Evolutionary conservation across 495 filamentous ascomycete species (phyloP).

Genomic region (Aspergillus cristatus): DNA sequence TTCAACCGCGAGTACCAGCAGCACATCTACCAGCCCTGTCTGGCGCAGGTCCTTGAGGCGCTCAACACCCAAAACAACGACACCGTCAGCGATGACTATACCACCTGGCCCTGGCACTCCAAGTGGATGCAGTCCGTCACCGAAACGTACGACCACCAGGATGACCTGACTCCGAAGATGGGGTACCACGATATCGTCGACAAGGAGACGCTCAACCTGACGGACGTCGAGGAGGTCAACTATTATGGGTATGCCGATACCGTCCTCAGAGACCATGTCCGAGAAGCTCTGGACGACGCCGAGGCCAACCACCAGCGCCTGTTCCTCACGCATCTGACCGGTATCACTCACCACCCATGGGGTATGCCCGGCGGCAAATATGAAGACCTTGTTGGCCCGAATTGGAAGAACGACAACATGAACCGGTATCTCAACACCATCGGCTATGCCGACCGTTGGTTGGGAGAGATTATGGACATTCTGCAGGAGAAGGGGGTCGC

Average conservation of each 20-base stretch:
- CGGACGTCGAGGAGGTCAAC: conserved; percentile 32
- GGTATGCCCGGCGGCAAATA: conserved; percentile 28
- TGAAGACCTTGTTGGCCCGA: conserved; percentile 18
- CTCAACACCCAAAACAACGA: conserved; percentile 25
- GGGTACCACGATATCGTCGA: conserved; percentile 32
- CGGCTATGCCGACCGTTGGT: conserved; percentile 35
- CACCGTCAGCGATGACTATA: conserved; percentile 18
- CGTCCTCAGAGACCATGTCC: conserved; percentile 35
- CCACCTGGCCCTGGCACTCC: conserved; percentile 34
- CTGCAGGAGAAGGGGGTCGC: conserved; percentile 39
- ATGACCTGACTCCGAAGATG: conserved; percentile 28
- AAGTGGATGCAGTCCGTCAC: conserved; percentile 43
- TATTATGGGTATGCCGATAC: conserved; percentile 43
- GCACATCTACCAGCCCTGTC: conserved; percentile 43
- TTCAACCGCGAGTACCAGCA: conserved; percentile 39
- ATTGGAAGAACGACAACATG: conserved; percentile 20
- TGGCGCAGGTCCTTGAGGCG: conserved; percentile 33
- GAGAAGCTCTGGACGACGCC: conserved; percentile 37
- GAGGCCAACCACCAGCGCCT: conserved; percentile 32
- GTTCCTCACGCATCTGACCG: conserved; percentile 41
- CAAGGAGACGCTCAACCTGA: conserved; percentile 31
- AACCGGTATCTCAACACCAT: conserved; percentile 36
- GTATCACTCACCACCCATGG: conserved; percentile 42
- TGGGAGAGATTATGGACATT: conserved; percentile 33
- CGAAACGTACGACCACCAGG: conserved; percentile 37